Percentiles rank a stretch among this genome's conserved stretches.
Conservation (phyloP, 352 stramenopile species). For the Pythium dissotocum region DNA sequence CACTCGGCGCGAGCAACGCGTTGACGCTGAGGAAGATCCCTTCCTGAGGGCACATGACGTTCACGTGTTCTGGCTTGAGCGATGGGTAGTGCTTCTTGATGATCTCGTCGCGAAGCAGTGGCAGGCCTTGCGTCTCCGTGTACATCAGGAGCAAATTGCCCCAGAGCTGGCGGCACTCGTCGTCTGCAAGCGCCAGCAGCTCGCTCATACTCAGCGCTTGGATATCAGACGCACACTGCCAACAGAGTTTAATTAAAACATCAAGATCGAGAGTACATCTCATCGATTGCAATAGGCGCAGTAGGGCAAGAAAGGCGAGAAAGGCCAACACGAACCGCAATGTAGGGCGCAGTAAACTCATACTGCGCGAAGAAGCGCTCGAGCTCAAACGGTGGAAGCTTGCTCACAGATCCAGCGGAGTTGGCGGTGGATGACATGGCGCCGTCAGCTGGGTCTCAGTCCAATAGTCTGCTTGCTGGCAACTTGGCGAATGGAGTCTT, state of each 20-base stretch:
- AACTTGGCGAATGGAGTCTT: background rate
- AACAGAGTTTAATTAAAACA: background rate
- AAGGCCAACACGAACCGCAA: conserved; percentile 26
- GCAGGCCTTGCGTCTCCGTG: conserved; percentile 43
- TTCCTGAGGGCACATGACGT: conserved; percentile 52
- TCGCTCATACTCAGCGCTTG: conserved; percentile 41
- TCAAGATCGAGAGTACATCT: background rate
- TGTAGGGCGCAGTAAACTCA: conserved; percentile 45
- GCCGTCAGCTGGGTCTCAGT: background rate
- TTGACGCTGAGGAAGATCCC: conserved; percentile 64
- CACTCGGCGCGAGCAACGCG: conserved; percentile 38
- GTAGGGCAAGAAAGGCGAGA: background rate
- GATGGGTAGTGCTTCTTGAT: conserved; percentile 32
- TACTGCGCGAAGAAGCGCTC: conserved; percentile 59
- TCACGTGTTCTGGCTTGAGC: conserved; percentile 31
- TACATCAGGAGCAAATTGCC: conserved; percentile 41
- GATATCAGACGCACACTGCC: conserved; percentile 41
- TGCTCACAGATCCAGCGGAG: conserved; percentile 19
- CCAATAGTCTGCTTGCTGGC: background rate
- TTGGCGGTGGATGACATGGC: conserved; percentile 11
- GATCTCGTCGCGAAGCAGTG: conserved; percentile 45
- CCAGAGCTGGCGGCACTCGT: conserved; percentile 47
- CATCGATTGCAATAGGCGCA: no score
- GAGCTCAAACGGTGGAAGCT: conserved; percentile 36
- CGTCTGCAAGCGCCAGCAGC: conserved; percentile 40